Base-by-base conservation (phyloP, 2,329 filamentous ascomycete genomes). In the Phaeosphaeria sp. region DNA sequence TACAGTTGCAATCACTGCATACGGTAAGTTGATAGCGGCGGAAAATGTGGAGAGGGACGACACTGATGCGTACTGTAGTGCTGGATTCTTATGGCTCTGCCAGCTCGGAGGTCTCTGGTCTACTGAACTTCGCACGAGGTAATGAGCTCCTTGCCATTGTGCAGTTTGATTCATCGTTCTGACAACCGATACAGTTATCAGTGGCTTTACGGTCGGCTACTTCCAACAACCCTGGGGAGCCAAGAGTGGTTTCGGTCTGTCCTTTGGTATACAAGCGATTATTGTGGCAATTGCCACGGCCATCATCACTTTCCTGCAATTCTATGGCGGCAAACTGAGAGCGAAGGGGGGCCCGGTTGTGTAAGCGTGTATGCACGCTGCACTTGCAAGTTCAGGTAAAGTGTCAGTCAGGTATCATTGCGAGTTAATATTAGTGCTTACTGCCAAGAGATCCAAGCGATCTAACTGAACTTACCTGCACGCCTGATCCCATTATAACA, bases 171-270 rank as follows among this genome's bases (percentile, higher is more conserved):
- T 20, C 18, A 15, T 4, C n/a, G 36, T 17, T 24, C 22, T 24
- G 24, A 17, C 15, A 30, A 6, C 4, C 15, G 11, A 9, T n/a
- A 30, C 6, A 25, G 65, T 70, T 18, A 66, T 69, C 56, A 65
- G 68, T 25, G 75, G 75, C 1, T 77, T 77, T 56, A 60, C 65
- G 7, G 74, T 77, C 1, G 67, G 67, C 2, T 77, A 76, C 51
- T 77, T 77, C 56, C 75, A 77, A 53, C 22, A 71, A 33, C 66
- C 70, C 13, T 77, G 75, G 75, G 74, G 73, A 13, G 51, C 49
- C 4, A 68, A 64, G 39, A 70, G 56, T 44, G 75, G 75, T 0
- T 69, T 67, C 15, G 73, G 61, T 1, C 64, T 76, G 8, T 61
- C 68, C 1, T 77, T 77, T 55, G 74, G 75, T 3, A 71, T 70